Base-by-base conservation (phyloP, 495 filamentous ascomycete genomes). In the Aspergillus heteromorphus region DNA sequence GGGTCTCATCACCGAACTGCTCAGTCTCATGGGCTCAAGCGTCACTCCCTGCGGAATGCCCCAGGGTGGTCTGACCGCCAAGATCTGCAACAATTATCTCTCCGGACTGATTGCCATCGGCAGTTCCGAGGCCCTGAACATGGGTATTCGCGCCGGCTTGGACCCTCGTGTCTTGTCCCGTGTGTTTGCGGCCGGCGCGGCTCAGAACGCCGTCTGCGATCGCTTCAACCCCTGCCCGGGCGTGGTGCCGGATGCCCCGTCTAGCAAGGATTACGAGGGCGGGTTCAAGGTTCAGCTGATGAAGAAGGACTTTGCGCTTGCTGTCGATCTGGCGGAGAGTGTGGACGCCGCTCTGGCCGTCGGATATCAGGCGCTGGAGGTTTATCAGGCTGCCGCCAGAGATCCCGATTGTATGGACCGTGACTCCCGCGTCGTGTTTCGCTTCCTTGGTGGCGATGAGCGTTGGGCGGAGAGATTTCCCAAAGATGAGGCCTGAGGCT, bases 51-150 rank as follows among this genome's bases (percentile, higher is more conserved):
- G 81, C 57, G 79, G 79, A 19, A 72, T 69, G 0, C 69, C 73
- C 3, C 75, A 73, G 1, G 69, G 78, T 0, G 79, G 80, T 0
- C 70, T 84, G 3, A 71, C 77, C 6, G 76, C 79, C 1, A 82
- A 82, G 56, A 66, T 82, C 1, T 78, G 67, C 52, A 82, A 82
- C 58, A 82, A 82, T 57, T 83, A 83, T 59, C 67, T 73, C 27
- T 76, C 72, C 4, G 75, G 73, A 11, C 63, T 81, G 4, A 83
- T 82, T 55, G 72, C 79, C 0, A 75, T 84, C 29, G 78, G 76
- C 0, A 68, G 64, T 16, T 65, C 74, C 2, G 81, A 84, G 58
- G 75, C 80, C 2, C 69, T 83, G 66, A 72, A 79, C 53, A 79
- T 82, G 64, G 79, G 77, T 1, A 82, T 84, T 60, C 61, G 61